These are phyloP conservation scores for Populus hybrid DNA, from an alignment of 441 rosid genomes.

Conservation along the genomic window DNA sequence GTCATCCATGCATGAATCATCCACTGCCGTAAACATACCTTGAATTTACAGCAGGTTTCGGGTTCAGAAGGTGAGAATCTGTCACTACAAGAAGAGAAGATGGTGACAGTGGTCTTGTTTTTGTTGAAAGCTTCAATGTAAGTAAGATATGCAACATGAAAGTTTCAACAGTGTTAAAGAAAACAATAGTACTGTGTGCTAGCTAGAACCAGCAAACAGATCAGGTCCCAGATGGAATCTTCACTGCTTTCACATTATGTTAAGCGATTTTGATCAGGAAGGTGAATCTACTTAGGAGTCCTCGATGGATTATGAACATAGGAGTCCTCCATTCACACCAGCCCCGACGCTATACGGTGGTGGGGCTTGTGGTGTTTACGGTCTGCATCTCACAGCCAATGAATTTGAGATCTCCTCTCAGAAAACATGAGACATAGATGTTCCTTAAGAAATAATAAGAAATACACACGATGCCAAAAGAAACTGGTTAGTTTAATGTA, in stretches of 20 bases:
- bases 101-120: constrained; percentile 17
- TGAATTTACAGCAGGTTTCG: constrained; percentile 13
- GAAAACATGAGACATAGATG: background rate
- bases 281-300: constrained; percentile 29
- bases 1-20: constrained; percentile 2
- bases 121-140: constrained; percentile 21
- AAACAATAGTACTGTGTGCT: constrained; percentile 17
- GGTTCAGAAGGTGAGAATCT: constrained; percentile 19
- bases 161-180: constrained; percentile 13
- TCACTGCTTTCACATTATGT: background rate
- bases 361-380: background rate
- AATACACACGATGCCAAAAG: background rate
- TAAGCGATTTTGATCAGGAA: background rate
- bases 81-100: background rate
- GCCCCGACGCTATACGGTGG: background rate
- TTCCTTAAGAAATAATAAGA: background rate
- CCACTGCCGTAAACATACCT: constrained; percentile 4
- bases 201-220: background rate
- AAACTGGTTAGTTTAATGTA: background rate
- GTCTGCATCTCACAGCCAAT: background rate
- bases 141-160: background rate
- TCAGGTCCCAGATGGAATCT: constrained; percentile 9
- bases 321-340: background rate
- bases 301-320: constrained; percentile 19
- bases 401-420: background rate